Evolutionary conservation across 257 asterid genomes (phyloP).

Genomic region (Solanum virginianum): DNA sequence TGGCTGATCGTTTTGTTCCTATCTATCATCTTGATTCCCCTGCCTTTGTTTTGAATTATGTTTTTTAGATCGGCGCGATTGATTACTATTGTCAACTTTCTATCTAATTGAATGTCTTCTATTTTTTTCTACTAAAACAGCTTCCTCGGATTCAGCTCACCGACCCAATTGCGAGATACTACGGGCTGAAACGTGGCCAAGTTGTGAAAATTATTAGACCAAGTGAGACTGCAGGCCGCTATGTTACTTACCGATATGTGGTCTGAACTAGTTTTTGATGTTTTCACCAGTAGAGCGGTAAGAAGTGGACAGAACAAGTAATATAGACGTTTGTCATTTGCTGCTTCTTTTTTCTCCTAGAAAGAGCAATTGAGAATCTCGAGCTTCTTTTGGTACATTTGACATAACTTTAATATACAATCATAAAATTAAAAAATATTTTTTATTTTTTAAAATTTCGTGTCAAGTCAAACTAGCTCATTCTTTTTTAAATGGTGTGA

Average conservation of each 20-base stretch:
- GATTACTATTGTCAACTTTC: background rate
- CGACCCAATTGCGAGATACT: constrained; percentile 74
- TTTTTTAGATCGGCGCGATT: background rate
- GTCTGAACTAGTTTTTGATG: constrained; percentile 20
- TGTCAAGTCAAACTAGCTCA: no score
- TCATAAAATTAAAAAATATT: no score
- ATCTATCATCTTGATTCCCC: background rate
- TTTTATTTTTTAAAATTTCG: no score
- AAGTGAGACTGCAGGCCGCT: constrained; percentile 90
- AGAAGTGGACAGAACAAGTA: background rate
- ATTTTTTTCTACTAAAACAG: constrained; percentile 17
- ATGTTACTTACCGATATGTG: constrained; percentile 70
- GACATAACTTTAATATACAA: background rate
- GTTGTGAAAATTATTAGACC: constrained; percentile 77
- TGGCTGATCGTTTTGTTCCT: background rate
- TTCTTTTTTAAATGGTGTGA: background rate
- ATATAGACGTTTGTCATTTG: background rate
- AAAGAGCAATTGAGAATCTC: background rate
- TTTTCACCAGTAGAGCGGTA: background rate
- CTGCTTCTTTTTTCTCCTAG: no score
- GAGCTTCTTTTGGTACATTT: no score
- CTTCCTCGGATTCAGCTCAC: constrained; percentile 76
- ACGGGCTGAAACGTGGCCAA: constrained; percentile 69
- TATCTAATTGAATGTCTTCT: background rate
- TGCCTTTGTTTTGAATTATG: background rate